A percentile compares a stretch with the other conserved stretches of the same genome.
Conservation (phyloP, 768 basidiomycete species). For the Russula virescens region DNA sequence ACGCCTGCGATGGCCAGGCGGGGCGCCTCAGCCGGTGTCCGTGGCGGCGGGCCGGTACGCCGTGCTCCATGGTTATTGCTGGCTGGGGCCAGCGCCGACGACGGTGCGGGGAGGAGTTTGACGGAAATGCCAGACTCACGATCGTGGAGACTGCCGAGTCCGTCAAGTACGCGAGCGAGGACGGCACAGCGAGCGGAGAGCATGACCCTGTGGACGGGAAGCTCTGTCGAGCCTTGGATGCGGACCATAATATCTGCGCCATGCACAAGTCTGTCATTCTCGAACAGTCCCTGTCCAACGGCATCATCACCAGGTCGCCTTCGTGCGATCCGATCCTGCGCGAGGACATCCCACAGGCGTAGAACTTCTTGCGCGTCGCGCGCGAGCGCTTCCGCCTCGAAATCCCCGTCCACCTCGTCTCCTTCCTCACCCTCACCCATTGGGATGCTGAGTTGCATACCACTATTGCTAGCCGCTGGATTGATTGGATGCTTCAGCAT, state of each 20-base stretch:
- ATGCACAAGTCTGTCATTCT: constrained; percentile 29
- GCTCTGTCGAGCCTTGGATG: constrained; percentile 35
- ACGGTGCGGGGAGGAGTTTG: constrained; percentile 27
- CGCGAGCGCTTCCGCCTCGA: constrained; percentile 26
- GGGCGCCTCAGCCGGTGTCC: constrained; percentile 2
- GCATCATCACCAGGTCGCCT: neutral
- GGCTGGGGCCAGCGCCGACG: neutral
- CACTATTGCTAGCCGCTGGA: too few relatives aligned
- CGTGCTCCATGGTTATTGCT: constrained; percentile 1
- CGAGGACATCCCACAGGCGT: constrained; percentile 25
- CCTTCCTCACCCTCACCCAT: constrained; percentile 25
- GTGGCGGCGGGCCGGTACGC: constrained; percentile 15
- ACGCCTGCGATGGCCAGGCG: constrained; percentile 48
- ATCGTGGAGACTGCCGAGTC: constrained; percentile 21
- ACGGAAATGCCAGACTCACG: constrained; percentile 29
- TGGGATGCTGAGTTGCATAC: neutral
- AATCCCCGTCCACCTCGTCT: constrained; percentile 27
- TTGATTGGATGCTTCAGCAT: neutral
- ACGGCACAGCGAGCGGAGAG: constrained; percentile 53
- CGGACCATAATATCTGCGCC: constrained; percentile 63
- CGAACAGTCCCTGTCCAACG: constrained; percentile 1
- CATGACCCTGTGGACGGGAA: constrained; percentile 64
- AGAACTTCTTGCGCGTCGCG: constrained; percentile 34
- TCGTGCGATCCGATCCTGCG: constrained; percentile 12
- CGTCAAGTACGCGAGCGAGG: constrained; percentile 41